phyloP scores from a whole-genome alignment of 2,329 filamentous ascomycete genomes.

The Podosphaera aphanis region DNA sequence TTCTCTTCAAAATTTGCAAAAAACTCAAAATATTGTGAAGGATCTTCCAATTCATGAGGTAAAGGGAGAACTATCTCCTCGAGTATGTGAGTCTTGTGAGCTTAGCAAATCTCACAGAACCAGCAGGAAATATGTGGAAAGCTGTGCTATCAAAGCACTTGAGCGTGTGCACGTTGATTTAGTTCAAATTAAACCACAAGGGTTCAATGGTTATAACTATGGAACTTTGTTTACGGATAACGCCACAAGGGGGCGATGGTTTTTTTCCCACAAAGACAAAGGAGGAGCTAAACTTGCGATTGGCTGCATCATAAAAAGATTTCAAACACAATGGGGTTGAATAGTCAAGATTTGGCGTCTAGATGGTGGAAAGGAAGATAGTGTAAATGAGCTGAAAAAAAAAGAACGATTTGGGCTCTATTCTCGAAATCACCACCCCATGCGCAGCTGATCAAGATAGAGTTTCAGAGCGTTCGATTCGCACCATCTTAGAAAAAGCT shows the following conservation, averaged over 20 bases:
- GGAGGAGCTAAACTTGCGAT: background rate
- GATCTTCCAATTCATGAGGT: background rate
- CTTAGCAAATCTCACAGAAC: background rate
- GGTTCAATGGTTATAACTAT: background rate
- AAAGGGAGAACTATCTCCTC: background rate
- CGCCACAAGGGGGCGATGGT: background rate
- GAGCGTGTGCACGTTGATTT: background rate
- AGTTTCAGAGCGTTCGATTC: background rate
- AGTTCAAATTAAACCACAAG: background rate
- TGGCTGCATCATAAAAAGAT: background rate
- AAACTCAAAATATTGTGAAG: background rate
- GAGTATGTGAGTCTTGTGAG: background rate
- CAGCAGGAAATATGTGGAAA: background rate
- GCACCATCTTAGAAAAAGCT: background rate
- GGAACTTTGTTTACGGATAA: background rate
- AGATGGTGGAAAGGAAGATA: background rate
- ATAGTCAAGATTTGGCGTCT: background rate
- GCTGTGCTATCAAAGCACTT: background rate
- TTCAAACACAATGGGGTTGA: background rate
- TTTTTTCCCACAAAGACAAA: background rate
- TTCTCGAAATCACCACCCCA: constrained; percentile 2
- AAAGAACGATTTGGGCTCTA: background rate
- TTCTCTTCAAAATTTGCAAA: background rate
- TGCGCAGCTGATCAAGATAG: background rate
- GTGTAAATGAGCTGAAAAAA: background rate